These are phyloP conservation scores for Triadica sebifera DNA, from an alignment of 345 rosid genomes.

Conservation along the genomic window DNA sequence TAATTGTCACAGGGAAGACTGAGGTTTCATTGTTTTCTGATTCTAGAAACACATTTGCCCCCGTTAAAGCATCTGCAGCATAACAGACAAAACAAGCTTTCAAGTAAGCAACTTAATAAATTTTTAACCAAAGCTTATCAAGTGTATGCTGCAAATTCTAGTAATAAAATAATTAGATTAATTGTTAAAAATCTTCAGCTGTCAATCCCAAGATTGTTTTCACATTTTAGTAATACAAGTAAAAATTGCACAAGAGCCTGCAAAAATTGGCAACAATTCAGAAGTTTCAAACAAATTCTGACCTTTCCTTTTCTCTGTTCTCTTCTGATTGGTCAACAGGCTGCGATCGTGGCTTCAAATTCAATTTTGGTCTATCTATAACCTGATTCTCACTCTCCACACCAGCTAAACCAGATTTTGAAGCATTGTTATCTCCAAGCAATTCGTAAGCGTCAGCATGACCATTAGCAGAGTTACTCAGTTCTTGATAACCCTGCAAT, in stretches of 20 bases:
- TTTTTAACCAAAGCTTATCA: neutral
- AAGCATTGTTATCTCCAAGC: conserved; percentile 30
- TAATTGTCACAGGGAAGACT: neutral
- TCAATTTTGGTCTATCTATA: conserved; percentile 57
- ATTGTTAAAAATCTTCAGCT: neutral
- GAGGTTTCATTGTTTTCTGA: neutral
- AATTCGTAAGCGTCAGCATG: conserved; percentile 32
- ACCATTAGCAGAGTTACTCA: conserved; percentile 21
- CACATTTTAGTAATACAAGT: neutral
- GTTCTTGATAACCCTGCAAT: conserved; percentile 32
- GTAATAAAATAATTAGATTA: neutral
- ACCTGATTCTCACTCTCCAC: conserved; percentile 50
- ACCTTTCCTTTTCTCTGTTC: conserved; percentile 61
- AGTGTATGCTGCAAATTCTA: neutral
- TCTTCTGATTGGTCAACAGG: conserved; percentile 48
- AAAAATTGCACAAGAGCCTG: neutral
- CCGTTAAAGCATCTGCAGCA: too few species aligned
- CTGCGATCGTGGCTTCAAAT: conserved; percentile 61
- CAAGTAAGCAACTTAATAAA: neutral
- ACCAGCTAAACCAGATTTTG: conserved; percentile 40
- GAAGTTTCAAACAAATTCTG: conserved; percentile 7
- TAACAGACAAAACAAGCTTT: neutral
- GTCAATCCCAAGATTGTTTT: neutral
- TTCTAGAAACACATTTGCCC: neutral
- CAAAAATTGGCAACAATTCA: neutral